Percentiles rank a stretch among this genome's conserved stretches.
Conservation (phyloP, 1,139 yeast species). For the Hemisphaericaspora xylanilytica region DNA sequence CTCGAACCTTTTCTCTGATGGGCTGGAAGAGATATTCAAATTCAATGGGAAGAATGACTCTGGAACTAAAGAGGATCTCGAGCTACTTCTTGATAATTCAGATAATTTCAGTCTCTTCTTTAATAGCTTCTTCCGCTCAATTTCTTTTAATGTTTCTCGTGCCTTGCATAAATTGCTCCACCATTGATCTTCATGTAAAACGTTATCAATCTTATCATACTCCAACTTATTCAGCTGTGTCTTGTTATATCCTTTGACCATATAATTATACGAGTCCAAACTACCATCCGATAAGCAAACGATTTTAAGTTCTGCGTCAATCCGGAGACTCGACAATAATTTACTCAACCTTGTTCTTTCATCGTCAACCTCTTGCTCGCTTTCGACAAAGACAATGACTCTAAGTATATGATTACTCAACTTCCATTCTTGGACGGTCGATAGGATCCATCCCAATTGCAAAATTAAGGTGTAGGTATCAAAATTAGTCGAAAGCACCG, state of each 20-base stretch:
- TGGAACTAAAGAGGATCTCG: slow-evolving; percentile 10
- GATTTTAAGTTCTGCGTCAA: slow-evolving; percentile 74
- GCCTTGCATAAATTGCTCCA: slow-evolving; percentile 67
- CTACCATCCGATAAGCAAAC: slow-evolving; percentile 62
- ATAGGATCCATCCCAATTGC: slow-evolving; percentile 87
- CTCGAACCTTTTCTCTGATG: slow-evolving; percentile 14
- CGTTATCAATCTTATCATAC: slow-evolving; percentile 32
- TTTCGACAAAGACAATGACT: slow-evolving; percentile 88
- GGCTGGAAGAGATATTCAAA: slow-evolving; percentile 19
- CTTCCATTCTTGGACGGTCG: slow-evolving; percentile 93
- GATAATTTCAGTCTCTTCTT: slow-evolving; percentile 10
- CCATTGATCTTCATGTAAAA: slow-evolving; percentile 47
- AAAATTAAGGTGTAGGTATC: slow-evolving; percentile 92
- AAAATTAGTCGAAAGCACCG: slow-evolving; percentile 80
- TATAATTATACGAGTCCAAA: slow-evolving; percentile 67
- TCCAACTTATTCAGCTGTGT: slow-evolving; percentile 24
- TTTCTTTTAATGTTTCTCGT: slow-evolving; percentile 41
- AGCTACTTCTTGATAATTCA: slow-evolving; percentile 4
- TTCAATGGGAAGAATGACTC: slow-evolving; percentile 26
- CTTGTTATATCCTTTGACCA: slow-evolving; percentile 61
- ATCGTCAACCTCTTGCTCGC: slow-evolving; percentile 61
- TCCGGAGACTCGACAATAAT: slow-evolving; percentile 72
- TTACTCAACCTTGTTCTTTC: slow-evolving; percentile 62
- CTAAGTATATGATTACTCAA: slow-evolving; percentile 62
- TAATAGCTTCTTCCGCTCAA: slow-evolving; percentile 27